A percentile compares a stretch with the other conserved stretches of the same genome.
Evolutionary conservation across 129 eudicot species (phyloP).

Genomic region (Glebionis coronaria): DNA sequence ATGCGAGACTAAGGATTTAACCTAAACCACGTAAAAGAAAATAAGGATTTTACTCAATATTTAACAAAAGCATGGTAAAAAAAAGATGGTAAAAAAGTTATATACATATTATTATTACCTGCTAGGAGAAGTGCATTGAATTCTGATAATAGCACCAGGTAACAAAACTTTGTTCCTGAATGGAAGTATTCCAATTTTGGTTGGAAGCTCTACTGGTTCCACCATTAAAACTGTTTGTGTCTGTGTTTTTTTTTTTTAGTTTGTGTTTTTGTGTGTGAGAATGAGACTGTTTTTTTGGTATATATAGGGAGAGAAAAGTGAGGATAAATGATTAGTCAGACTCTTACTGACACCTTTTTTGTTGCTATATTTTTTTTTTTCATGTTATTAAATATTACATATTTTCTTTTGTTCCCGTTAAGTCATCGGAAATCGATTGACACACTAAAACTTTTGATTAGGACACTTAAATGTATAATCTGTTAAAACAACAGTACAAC

Average conservation of each 20-base stretch:
- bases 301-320: background rate
- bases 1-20: too few relatives aligned
- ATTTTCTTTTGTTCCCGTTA: too few relatives aligned
- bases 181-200: constrained; percentile 86
- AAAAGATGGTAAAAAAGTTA: background rate
- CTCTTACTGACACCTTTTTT: constrained; percentile 23
- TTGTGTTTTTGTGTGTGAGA: background rate
- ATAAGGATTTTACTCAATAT: too few relatives aligned
- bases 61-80: background rate
- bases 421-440: too few relatives aligned
- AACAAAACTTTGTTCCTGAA: constrained; percentile 90
- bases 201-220: constrained; percentile 59
- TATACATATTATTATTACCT: constrained; percentile 53
- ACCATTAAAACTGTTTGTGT: constrained; percentile 22
- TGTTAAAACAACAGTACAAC: too few relatives aligned
- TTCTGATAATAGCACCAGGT: constrained; percentile 95
- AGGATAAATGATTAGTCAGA: constrained; percentile 17
- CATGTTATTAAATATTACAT: too few relatives aligned
- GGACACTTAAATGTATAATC: too few relatives aligned
- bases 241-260: background rate
- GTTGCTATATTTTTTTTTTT: background rate
- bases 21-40: too few relatives aligned
- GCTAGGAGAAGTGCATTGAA: constrained; percentile 96
- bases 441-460: too few relatives aligned
- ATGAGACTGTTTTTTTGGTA: too few relatives aligned